These are phyloP conservation scores for Talaromyces piceae DNA, from an alignment of 2,329 filamentous ascomycete species.

Conservation along the genomic window DNA sequence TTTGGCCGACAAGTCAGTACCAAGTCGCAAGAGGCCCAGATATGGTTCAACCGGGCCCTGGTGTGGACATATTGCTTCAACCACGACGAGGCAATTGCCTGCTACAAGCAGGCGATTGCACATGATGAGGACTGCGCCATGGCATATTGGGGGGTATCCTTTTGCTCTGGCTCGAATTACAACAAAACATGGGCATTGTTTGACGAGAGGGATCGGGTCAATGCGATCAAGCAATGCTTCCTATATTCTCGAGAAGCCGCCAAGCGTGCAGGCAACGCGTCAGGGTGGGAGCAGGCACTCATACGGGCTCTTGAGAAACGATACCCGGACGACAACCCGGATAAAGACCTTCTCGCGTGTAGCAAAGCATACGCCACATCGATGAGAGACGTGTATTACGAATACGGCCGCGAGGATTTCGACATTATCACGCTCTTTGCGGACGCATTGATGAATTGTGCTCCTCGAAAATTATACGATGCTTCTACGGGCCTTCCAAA, in stretches of 20 bases:
- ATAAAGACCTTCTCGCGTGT: slow-evolving; percentile 43
- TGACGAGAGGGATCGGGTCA: slow-evolving; percentile 35
- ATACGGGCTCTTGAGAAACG: slow-evolving; percentile 15
- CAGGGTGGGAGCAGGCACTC: slow-evolving; percentile 17
- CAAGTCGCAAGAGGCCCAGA: slow-evolving; percentile 22
- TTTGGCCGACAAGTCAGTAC: slow-evolving; percentile 30
- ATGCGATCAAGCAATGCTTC: slow-evolving; percentile 40
- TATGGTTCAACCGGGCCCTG: slow-evolving; percentile 33
- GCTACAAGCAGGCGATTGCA: slow-evolving; percentile 29
- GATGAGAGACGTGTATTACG: slow-evolving; percentile 49
- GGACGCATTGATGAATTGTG: slow-evolving; percentile 59
- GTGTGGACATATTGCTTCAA: slow-evolving; percentile 36
- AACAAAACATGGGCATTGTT: slow-evolving; percentile 47
- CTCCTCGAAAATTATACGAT: slow-evolving; percentile 59
- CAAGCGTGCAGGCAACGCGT: slow-evolving; percentile 32
- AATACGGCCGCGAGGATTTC: slow-evolving; percentile 43
- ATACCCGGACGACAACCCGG: slow-evolving; percentile 33
- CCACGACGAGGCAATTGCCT: slow-evolving; percentile 31
- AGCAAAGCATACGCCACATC: slow-evolving; percentile 54
- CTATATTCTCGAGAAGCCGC: slow-evolving; percentile 33
- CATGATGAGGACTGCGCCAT: slow-evolving; percentile 30
- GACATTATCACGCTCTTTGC: slow-evolving; percentile 58
- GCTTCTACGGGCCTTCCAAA: slow-evolving; percentile 52
- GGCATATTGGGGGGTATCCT: slow-evolving; percentile 43
- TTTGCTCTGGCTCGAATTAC: slow-evolving; percentile 45